A percentile compares a stretch with the other conserved stretches of the same genome.
Conservation (phyloP, 805 yeast species). For the Candida taoyuanica region DNA sequence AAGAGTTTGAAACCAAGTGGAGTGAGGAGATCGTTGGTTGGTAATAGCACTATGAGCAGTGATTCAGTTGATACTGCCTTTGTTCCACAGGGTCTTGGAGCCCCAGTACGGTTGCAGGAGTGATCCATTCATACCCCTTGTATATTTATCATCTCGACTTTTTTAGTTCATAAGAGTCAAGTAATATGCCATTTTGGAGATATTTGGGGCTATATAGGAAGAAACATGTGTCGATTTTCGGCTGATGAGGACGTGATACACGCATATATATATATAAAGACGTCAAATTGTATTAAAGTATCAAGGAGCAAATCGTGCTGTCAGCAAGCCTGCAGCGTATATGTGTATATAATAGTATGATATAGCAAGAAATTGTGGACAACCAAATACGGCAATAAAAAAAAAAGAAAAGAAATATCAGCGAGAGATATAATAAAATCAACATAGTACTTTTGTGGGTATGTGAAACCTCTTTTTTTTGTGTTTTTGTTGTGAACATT, state of each 20-base stretch:
- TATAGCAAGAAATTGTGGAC: slow-evolving; percentile 1
- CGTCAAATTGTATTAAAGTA: too few species aligned
- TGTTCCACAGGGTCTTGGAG: slow-evolving; percentile 11
- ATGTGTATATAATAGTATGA: background rate
- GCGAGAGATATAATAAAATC: slow-evolving; percentile 1
- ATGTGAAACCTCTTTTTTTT: slow-evolving; percentile 3
- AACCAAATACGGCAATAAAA: slow-evolving; percentile 2
- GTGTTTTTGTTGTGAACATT: slow-evolving; percentile 3
- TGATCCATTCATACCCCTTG: too few species aligned
- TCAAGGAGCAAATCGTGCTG: too few species aligned
- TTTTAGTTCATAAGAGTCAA: too few species aligned
- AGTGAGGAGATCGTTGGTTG: slow-evolving; percentile 4
- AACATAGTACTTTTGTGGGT: slow-evolving; percentile 4
- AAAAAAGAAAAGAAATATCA: slow-evolving; percentile 4
- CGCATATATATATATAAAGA: too few species aligned
- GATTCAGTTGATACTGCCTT: background rate
- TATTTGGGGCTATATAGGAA: too few species aligned
- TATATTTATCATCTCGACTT: too few species aligned
- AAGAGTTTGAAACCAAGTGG: slow-evolving; percentile 18
- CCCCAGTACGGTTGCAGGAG: slow-evolving; percentile 15
- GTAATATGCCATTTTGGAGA: too few species aligned
- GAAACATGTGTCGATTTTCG: too few species aligned
- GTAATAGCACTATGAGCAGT: background rate
- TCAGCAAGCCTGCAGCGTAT: background rate
- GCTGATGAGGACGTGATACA: too few species aligned